Percentiles rank a stretch among this genome's conserved stretches.
Evolutionary conservation across 345 rosid genomes (phyloP).

Genomic region (Salix dunnii): DNA sequence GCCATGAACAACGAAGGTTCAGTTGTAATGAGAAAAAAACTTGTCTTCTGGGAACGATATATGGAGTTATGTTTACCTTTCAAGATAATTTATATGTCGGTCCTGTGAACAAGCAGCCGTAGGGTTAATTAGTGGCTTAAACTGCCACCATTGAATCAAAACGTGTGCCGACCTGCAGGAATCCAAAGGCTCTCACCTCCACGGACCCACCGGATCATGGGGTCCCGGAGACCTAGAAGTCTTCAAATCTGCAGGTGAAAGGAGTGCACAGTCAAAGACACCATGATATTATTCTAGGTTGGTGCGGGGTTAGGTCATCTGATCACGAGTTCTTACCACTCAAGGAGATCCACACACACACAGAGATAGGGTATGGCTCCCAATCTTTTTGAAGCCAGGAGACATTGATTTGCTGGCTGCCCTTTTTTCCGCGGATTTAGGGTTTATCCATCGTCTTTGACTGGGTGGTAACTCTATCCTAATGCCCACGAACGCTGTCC

Average conservation of each 20-base stretch:
- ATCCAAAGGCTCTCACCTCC: neutral
- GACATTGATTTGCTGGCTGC: neutral
- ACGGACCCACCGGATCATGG: neutral
- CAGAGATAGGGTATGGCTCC: neutral
- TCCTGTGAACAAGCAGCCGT: neutral
- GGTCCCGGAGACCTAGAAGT: too few relatives aligned
- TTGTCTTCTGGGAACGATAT: too few relatives aligned
- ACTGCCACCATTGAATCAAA: neutral
- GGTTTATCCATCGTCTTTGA: too few relatives aligned
- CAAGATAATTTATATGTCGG: neutral
- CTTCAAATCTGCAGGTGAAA: neutral
- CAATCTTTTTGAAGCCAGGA: neutral
- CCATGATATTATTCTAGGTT: neutral
- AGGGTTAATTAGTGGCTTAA: neutral
- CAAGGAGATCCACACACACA: neutral
- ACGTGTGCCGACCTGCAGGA: neutral
- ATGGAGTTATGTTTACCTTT: too few relatives aligned
- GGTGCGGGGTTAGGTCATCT: neutral
- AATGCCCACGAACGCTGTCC: too few relatives aligned
- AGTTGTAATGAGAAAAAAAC: too few relatives aligned
- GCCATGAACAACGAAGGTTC: too few relatives aligned
- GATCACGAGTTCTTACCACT: neutral
- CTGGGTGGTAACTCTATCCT: too few relatives aligned
- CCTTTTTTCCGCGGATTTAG: neutral
- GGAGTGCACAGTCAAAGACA: neutral